Conservation (phyloP, 83 land plant species). For the Isoetes engelmannii region DNA sequence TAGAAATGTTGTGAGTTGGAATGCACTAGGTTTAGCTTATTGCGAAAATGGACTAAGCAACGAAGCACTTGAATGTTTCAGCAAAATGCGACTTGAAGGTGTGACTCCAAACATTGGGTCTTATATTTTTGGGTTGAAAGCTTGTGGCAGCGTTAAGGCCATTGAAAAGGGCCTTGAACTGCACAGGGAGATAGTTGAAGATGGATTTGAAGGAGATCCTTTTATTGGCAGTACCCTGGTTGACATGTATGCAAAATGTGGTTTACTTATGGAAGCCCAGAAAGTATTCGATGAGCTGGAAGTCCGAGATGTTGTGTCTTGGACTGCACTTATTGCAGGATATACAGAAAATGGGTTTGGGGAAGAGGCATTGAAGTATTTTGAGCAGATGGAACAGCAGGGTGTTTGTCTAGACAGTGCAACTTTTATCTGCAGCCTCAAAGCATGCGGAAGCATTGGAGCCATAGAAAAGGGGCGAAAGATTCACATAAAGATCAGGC, state of each 20-base stretch:
- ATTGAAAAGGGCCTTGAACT: conserved; percentile 5
- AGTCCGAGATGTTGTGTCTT: conserved; percentile 2
- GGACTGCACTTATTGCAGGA: background rate
- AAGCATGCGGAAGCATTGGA: background rate
- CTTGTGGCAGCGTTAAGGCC: background rate
- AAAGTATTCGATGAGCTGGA: background rate
- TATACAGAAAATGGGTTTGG: conserved; percentile 4
- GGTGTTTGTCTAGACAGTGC: conserved; percentile 4
- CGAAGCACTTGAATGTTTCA: too few relatives aligned
- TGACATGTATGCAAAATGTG: conserved; percentile 6
- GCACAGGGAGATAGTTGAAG: conserved; percentile 2
- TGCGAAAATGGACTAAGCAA: too few relatives aligned
- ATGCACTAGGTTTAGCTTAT: too few relatives aligned
- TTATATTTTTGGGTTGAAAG: conserved; percentile 3
- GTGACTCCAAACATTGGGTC: background rate
- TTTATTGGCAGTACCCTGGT: background rate
- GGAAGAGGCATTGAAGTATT: background rate
- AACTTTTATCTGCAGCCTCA: conserved; percentile 9
- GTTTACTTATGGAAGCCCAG: background rate
- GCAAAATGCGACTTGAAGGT: too few relatives aligned
- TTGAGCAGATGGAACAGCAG: conserved; percentile 5
- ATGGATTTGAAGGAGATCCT: background rate
- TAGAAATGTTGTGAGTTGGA: too few relatives aligned
- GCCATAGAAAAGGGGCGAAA: conserved; percentile 3
- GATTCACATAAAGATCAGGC: background rate